Evolutionary conservation across 2,329 filamentous ascomycete genomes (phyloP).

Genomic region (Fusarium sp.): DNA sequence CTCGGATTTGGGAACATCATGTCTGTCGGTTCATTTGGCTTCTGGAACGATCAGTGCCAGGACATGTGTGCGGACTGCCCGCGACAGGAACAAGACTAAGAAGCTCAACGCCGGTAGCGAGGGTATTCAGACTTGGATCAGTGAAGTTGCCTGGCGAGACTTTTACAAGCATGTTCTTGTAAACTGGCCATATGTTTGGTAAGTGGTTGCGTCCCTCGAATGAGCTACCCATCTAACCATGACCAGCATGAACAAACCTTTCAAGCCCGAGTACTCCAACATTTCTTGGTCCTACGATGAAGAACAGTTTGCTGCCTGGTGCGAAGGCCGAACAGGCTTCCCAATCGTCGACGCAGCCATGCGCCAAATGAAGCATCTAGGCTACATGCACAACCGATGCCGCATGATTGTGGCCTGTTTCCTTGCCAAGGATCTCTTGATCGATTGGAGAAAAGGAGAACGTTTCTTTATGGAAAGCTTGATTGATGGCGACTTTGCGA

Average conservation of each 20-base stretch:
- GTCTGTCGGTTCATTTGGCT: conserved; percentile 79
- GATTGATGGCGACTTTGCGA: conserved; percentile 83
- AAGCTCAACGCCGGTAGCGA: conserved; percentile 74
- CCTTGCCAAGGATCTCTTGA: conserved; percentile 80
- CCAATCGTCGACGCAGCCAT: conserved; percentile 90
- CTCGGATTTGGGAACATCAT: conserved; percentile 70
- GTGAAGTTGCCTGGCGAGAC: conserved; percentile 87
- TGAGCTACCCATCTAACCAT: conserved; percentile 3
- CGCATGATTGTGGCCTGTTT: conserved; percentile 89
- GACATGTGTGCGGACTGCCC: conserved; percentile 73
- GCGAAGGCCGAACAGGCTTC: conserved; percentile 78
- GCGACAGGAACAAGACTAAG: conserved; percentile 71
- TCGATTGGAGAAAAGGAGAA: conserved; percentile 89
- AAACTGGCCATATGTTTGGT: conserved; percentile 87
- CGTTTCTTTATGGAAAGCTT: conserved; percentile 85
- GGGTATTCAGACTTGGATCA: conserved; percentile 80
- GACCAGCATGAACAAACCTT: conserved; percentile 67
- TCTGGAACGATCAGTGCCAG: conserved; percentile 75
- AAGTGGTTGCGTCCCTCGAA: conserved; percentile 42
- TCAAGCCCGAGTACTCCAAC: conserved; percentile 86
- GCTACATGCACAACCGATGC: conserved; percentile 87
- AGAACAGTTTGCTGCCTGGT: conserved; percentile 79
- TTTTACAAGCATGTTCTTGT: conserved; percentile 90
- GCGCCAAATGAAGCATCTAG: conserved; percentile 76
- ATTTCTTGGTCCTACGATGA: conserved; percentile 84